Conservation (phyloP, 768 basidiomycete genomes). For the Gymnopilus dilepis region DNA sequence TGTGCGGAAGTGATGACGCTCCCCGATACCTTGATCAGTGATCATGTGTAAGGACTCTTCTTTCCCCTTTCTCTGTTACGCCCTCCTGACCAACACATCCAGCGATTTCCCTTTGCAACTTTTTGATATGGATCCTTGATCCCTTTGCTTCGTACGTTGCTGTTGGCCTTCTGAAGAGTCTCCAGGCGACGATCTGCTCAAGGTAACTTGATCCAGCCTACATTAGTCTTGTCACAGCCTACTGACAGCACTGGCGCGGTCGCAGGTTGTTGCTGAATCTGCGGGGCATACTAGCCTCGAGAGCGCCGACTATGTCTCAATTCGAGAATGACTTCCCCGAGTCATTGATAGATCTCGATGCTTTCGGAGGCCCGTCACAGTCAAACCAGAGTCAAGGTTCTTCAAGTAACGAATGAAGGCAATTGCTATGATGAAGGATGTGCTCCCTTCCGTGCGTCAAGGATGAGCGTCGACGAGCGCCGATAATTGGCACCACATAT, state of each 20-base stretch:
- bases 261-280: constrained; percentile 32
- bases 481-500: no score
- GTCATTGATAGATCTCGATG: constrained; percentile 13
- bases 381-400: background rate
- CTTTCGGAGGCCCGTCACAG: background rate
- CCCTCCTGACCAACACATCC: background rate
- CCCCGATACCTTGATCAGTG: constrained; percentile 10
- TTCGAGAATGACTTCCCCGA: constrained; percentile 15
- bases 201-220: constrained; percentile 18
- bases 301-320: constrained; percentile 11
- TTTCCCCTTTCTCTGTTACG: background rate
- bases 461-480: no score
- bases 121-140: constrained; percentile 32
- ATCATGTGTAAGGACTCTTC: constrained; percentile 27
- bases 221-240: background rate
- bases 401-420: background rate
- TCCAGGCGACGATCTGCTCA: constrained; percentile 34
- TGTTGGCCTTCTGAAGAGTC: constrained; percentile 28
- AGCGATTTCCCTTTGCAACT: constrained; percentile 32
- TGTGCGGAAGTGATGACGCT: background rate
- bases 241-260: background rate
- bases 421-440: background rate
- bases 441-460: background rate
- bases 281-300: constrained; percentile 25
- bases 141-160: constrained; percentile 31